Evolutionary conservation across 164 flowering plant genomes (phyloP).

Genomic region (Stephania japonica): DNA sequence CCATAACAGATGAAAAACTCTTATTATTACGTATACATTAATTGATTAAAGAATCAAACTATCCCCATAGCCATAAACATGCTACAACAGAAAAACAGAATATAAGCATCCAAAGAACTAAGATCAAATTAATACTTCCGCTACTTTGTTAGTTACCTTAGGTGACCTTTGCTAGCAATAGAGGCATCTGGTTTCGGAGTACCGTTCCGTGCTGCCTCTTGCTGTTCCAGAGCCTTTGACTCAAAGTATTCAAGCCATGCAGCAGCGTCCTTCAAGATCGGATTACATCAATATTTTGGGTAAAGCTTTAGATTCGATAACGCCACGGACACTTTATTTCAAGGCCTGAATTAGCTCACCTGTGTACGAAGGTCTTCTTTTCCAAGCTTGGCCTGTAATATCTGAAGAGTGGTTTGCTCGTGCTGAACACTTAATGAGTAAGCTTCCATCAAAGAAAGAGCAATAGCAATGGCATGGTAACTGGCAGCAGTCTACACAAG

Average conservation of each 20-base stretch:
- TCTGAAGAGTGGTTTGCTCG: slow-evolving; percentile 89
- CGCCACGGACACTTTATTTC: not conserved
- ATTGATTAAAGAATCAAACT: not conserved
- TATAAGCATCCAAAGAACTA: not conserved
- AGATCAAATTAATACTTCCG: not conserved
- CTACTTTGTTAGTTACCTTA: slow-evolving; percentile 41
- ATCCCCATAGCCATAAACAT: not conserved
- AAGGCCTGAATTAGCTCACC: slow-evolving; percentile 30
- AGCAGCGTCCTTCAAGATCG: slow-evolving; percentile 72
- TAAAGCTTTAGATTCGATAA: not conserved
- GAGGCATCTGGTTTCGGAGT: slow-evolving; percentile 97
- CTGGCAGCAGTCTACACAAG: slow-evolving; percentile 86
- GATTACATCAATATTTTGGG: not conserved
- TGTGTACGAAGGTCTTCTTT: slow-evolving; percentile 91
- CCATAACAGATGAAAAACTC: not conserved
- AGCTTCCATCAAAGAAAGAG: slow-evolving; percentile 93
- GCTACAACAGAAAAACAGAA: not conserved
- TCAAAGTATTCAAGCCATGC: slow-evolving; percentile 98
- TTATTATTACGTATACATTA: not conserved
- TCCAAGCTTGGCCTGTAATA: slow-evolving; percentile 84
- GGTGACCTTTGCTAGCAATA: slow-evolving; percentile 93
- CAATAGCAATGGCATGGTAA: slow-evolving; percentile 97
- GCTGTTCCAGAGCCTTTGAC: slow-evolving; percentile 93
- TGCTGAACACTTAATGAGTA: slow-evolving; percentile 94
- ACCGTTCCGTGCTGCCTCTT: slow-evolving; percentile 97